Conservation (phyloP, 75 land plant species). For the Selaginella tamariscina region DNA sequence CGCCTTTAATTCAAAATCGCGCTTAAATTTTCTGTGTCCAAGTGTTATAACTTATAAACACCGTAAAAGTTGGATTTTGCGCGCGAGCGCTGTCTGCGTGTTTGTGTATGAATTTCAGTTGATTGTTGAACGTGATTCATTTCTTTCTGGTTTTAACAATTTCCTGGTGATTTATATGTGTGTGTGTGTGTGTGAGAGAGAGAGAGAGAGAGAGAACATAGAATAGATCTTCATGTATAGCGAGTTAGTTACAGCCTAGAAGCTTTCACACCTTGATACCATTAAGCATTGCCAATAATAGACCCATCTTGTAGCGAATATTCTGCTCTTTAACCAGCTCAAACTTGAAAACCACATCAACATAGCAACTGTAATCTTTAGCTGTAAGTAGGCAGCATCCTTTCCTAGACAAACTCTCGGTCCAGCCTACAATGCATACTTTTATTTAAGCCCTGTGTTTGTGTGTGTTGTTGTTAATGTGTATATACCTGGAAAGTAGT, state of each 20-base stretch:
- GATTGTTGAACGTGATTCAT: too few species aligned
- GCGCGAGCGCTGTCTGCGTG: too few species aligned
- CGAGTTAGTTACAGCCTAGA: constrained; percentile 10
- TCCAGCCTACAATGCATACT: constrained; percentile 87
- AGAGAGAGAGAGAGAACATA: constrained; percentile 16
- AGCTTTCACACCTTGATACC: constrained; percentile 43
- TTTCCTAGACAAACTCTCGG: constrained; percentile 85
- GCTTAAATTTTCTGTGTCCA: too few species aligned
- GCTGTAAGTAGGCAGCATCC: constrained; percentile 82
- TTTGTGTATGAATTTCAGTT: too few species aligned
- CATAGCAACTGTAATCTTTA: constrained; percentile 80
- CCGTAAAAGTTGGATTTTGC: too few species aligned
- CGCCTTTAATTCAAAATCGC: too few species aligned
- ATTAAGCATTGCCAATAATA: constrained; percentile 61
- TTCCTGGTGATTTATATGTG: constrained; percentile 26
- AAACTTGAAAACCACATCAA: constrained; percentile 59
- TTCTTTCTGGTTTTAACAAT: not conserved
- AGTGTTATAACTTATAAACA: too few species aligned
- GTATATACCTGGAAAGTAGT: constrained; percentile 71
- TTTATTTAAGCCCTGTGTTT: too few species aligned
- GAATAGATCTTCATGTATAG: not conserved
- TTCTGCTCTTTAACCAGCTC: constrained; percentile 35
- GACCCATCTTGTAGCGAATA: constrained; percentile 69
- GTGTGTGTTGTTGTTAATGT: too few species aligned
- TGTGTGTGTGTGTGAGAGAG: constrained; percentile 22